Evolutionary conservation across 139 green algal genomes (phyloP), one percentile per base, ranked within the genome.

Genomic region (Chara braunii): DNA sequence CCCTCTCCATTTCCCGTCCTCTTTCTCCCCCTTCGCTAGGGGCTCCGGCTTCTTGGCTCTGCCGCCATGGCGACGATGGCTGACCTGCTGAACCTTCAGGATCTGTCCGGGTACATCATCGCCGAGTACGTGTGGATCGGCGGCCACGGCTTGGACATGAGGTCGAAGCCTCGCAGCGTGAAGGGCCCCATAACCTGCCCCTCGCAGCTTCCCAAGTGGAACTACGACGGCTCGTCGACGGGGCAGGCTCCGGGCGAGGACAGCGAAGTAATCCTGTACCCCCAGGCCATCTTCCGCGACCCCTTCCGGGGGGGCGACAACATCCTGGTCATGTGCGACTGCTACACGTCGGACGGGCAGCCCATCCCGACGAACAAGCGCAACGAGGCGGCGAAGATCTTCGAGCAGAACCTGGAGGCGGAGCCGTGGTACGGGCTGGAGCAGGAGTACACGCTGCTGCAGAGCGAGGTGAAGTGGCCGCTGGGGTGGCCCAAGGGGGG

Each of bases 361-460:
- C 78, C 90, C 43, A 87, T 97, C 68, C 88, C 91, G 50, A 96
- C 88, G 79, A 98, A 98, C 87, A 90, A 87, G 5, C 85, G 91
- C 33, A 63, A 79, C 59, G 81, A 82, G 66, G 86, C 79, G 8
- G 69, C 69, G 14, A 26, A 55, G 24, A 61, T 80, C 0, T 78
- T 80, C 36, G 79, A 86, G 51, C 79, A 86, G 69, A 70, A 62
- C 18, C 77, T 84, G 71, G 74, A 63, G 4, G 48, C 90, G 64
- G 86, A 90, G 81, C 90, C 71, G 31, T 74, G 65, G 65, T 74
- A 33, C 54, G 63, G n/a, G n/a, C n/a, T n/a, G n/a, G n/a, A n/a
- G n/a, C n/a, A n/a, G n/a, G n/a, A n/a, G n/a, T 98, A 97, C 85
- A 95, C 92, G 0, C 78, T 98, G 66, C 82, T 96, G 1, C 87